A percentile compares a stretch with the other conserved stretches of the same genome.
Evolutionary conservation across 352 stramenopile species (phyloP).

Genomic region (Aphanomyces astaci): DNA sequence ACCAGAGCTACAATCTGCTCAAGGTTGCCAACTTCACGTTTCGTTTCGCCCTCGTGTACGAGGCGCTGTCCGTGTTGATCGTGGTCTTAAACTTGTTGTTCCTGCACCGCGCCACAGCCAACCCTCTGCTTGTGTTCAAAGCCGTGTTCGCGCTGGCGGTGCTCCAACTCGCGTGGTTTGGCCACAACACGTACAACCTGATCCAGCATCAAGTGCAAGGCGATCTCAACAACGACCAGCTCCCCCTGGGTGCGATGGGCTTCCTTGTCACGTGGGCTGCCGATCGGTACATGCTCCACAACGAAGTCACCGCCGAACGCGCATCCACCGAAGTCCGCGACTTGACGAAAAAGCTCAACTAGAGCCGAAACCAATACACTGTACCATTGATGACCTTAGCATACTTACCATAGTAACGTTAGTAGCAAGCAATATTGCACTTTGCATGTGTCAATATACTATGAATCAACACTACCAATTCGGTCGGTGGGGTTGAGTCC

Average conservation of each 20-base stretch:
- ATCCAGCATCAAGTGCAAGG: conserved; percentile 40
- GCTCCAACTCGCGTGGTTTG: conserved; percentile 64
- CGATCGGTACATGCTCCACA: conserved; percentile 76
- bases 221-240: conserved; percentile 50
- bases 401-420: too few species aligned
- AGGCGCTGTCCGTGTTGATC: conserved; percentile 52
- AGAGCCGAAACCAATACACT: not conserved
- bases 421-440: too few species aligned
- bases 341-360: conserved; percentile 27
- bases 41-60: conserved; percentile 51
- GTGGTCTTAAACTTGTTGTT: conserved; percentile 49
- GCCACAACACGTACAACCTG: conserved; percentile 41
- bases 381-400: too few species aligned
- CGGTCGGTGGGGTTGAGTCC: too few species aligned
- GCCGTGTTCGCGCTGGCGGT: conserved; percentile 62
- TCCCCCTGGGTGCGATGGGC: conserved; percentile 65
- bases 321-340: conserved; percentile 51
- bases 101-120: conserved; percentile 42
- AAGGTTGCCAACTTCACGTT: conserved; percentile 35
- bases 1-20: conserved; percentile 56
- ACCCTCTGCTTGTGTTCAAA: conserved; percentile 69
- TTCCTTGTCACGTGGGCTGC: conserved; percentile 68
- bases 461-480: too few species aligned
- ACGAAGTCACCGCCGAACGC: conserved; percentile 50
- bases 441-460: too few species aligned